Evolutionary conservation across 108 stramenopile genomes (phyloP).

Genomic region (Cyclotella kingstonii): DNA sequence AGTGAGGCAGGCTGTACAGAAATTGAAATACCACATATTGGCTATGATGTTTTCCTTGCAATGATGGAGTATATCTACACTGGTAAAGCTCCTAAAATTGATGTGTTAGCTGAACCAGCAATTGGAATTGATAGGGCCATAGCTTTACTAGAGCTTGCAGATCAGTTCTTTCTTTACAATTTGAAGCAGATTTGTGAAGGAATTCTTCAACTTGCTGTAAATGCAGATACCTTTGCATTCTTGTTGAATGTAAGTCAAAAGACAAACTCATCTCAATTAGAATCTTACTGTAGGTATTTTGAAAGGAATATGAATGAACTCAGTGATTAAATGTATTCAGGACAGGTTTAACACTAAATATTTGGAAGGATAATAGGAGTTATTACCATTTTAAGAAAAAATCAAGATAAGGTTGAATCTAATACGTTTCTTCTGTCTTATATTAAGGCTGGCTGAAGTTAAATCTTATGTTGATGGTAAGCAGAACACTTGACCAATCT

Average conservation of each 20-base stretch:
- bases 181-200: conserved; percentile 88
- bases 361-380: too few relatives aligned
- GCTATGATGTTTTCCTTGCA: conserved; percentile 74
- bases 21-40: conserved; percentile 82
- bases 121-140: conserved; percentile 51
- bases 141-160: conserved; percentile 86
- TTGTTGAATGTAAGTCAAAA: conserved; percentile 77
- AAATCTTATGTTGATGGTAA: too few relatives aligned
- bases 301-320: conserved; percentile 60
- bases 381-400: too few relatives aligned
- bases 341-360: too few relatives aligned
- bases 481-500: too few relatives aligned
- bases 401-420: too few relatives aligned
- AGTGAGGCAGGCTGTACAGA: conserved; percentile 53
- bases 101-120: conserved; percentile 24
- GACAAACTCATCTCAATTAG: conserved; percentile 83
- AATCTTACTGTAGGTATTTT: conserved; percentile 80
- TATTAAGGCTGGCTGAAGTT: too few relatives aligned
- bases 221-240: conserved; percentile 68
- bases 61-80: conserved; percentile 94
- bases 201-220: conserved; percentile 60
- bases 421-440: too few relatives aligned
- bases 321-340: background rate
- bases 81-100: conserved; percentile 58
- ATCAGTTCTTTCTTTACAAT: conserved; percentile 91